Conservation (phyloP, 176 grass and related monocot species). For the Aegilops sharonensis region DNA sequence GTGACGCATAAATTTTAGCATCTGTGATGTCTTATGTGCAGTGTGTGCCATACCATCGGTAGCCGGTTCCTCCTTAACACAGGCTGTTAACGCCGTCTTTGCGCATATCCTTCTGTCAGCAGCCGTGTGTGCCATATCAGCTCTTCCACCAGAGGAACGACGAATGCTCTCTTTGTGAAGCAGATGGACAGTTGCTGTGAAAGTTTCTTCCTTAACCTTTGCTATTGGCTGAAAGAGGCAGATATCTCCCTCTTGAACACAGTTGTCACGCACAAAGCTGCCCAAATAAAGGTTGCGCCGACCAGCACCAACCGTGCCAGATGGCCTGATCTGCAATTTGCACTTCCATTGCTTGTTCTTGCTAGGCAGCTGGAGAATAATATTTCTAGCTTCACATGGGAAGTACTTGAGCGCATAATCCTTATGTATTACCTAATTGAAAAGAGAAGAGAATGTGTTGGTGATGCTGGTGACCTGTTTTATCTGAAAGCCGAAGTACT, state of each 20-base stretch:
- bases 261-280: too few relatives aligned
- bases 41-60: slow-evolving; percentile 23
- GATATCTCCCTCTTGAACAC: too few relatives aligned
- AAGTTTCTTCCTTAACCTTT: neutral
- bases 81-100: neutral
- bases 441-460: neutral
- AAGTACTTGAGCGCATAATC: neutral
- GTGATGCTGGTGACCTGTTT: neutral
- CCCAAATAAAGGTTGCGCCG: too few relatives aligned
- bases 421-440: neutral
- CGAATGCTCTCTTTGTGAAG: neutral
- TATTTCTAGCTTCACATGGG: neutral
- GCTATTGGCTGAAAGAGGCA: neutral
- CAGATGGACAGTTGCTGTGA: neutral
- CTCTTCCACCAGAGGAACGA: neutral
- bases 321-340: neutral
- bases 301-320: too few relatives aligned
- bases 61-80: neutral
- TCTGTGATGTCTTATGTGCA: neutral
- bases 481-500: neutral
- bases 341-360: neutral
- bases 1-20: too few relatives aligned
- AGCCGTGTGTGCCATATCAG: neutral
- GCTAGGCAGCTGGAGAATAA: neutral
- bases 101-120: neutral